phyloP scores from a whole-genome alignment of 176 grass and related monocot genomes.

The Oryza punctata region DNA sequence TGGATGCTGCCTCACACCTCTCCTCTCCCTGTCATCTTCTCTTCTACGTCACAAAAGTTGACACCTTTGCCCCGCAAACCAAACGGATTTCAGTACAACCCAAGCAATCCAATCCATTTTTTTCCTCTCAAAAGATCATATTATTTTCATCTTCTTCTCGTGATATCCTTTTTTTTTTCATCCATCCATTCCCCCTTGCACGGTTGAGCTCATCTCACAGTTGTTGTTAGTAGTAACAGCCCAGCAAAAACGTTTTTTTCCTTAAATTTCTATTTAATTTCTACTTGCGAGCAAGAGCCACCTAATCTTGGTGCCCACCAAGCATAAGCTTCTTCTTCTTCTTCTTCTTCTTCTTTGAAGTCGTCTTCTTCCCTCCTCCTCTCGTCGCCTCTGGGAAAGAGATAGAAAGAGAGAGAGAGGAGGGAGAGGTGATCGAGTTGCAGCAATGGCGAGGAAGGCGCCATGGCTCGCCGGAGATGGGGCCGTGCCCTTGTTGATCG shows the following conservation, averaged over 20 bases:
- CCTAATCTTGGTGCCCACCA: slow-evolving; percentile 33
- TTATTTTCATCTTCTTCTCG: background rate
- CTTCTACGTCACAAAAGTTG: slow-evolving; percentile 52
- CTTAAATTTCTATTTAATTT: background rate
- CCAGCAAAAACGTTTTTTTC: background rate
- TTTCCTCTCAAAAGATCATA: background rate
- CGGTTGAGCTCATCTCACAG: background rate
- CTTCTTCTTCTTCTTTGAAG: background rate
- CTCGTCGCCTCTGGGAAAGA: background rate
- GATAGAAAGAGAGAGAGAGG: background rate
- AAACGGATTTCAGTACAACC: slow-evolving; percentile 31
- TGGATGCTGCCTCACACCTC: slow-evolving; percentile 21
- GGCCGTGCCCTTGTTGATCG: background rate
- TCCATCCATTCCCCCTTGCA: background rate
- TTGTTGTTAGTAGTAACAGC: background rate
- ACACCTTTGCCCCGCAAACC: slow-evolving; percentile 24
- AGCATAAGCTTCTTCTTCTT: background rate
- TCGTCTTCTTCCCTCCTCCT: background rate
- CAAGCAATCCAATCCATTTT: slow-evolving; percentile 35
- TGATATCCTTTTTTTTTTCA: background rate
- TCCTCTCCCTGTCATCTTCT: slow-evolving; percentile 30
- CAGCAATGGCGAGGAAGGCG: slow-evolving; percentile 31
- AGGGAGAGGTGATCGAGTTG: background rate
- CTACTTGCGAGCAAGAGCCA: background rate
- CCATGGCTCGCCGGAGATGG: background rate